Conservation (phyloP, 805 yeast genomes). For the Diddensiella caesifluorescens region DNA sequence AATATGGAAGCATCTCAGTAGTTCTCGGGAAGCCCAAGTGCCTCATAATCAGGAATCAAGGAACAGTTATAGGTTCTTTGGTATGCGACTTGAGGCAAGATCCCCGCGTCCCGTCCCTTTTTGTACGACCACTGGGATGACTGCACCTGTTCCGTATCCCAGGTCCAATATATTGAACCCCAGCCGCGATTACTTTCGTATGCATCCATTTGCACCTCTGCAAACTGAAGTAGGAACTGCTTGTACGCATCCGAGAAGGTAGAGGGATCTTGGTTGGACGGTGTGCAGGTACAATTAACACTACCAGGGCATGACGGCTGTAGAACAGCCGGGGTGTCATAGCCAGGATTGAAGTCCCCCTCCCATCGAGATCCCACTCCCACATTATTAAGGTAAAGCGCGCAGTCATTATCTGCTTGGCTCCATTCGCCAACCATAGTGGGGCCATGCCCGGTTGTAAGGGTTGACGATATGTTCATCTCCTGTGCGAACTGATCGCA, state of each 20-base stretch:
- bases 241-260: slow-evolving; percentile 54
- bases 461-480: slow-evolving; percentile 51
- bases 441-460: slow-evolving; percentile 56
- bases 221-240: slow-evolving; percentile 52
- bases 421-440: slow-evolving; percentile 73
- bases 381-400: slow-evolving; percentile 77
- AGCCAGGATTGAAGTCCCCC: slow-evolving; percentile 42
- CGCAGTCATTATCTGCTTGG: slow-evolving; percentile 83
- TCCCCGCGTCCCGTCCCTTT: slow-evolving; percentile 27
- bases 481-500: slow-evolving; percentile 49
- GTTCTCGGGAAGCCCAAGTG: slow-evolving; percentile 27
- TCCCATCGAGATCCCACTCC: slow-evolving; percentile 74
- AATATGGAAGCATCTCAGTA: slow-evolving; percentile 17
- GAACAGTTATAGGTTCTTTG: slow-evolving; percentile 25
- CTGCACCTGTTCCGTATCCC: slow-evolving; percentile 60
- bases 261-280: slow-evolving; percentile 37
- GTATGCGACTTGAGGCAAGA: slow-evolving; percentile 30
- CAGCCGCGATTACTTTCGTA: slow-evolving; percentile 67
- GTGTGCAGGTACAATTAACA: slow-evolving; percentile 49
- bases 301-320: slow-evolving; percentile 29
- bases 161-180: slow-evolving; percentile 73
- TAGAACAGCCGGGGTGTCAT: slow-evolving; percentile 19
- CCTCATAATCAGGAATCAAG: slow-evolving; percentile 24
- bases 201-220: slow-evolving; percentile 81
- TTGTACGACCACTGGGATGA: slow-evolving; percentile 33